Base-by-base conservation (phyloP, 202 grass and related monocot genomes). In the Eragrostis tef region DNA sequence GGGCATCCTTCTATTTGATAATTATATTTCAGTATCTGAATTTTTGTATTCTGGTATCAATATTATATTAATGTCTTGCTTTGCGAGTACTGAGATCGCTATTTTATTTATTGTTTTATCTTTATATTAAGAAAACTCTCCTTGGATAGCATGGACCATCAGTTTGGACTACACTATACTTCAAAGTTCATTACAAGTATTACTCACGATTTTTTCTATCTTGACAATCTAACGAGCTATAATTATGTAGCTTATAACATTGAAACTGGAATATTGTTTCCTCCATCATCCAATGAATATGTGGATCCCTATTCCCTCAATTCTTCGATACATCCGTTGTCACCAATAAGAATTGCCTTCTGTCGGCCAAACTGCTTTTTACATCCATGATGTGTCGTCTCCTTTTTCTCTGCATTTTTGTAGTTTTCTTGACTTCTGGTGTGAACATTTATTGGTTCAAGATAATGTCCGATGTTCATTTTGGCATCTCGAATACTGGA, bases 1-100 rank as follows among this genome's bases (percentile, higher is more conserved):
- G 67, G 25, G 84, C 8, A 78, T 76, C 67, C 59, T 82, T 12
- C 26, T 74, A 17, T 77, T 67, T 49, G 57, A 49, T 43, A 65
- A 12, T 74, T 46, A 39, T 24, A 45, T 34, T 53, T 82, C 15
- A 61, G 17, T 17, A 45, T 9, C 9, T n/a, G 6, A 7, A 6
- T 53, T 61, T 1, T 20, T 52, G 9, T 24, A 14, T 77, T 71
- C 2, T 62, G 57, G 27, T 19, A 17, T 51, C 34, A 39, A 39
- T 11, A 50, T 45, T 45, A 10, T 44, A 10, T 44, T 48, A 46
- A 58, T 17, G 13, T 69, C 34, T 81, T 74, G 45, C 70, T 81
- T 66, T 44, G 56, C 2, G 11, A 61, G 3, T 11, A 62, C 12
- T 82, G 53, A 9, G 21, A 69, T 63, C 21, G 12, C 46, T 71